Base-by-base conservation (phyloP, 345 rosid species). In the Eutrema japonicum region DNA sequence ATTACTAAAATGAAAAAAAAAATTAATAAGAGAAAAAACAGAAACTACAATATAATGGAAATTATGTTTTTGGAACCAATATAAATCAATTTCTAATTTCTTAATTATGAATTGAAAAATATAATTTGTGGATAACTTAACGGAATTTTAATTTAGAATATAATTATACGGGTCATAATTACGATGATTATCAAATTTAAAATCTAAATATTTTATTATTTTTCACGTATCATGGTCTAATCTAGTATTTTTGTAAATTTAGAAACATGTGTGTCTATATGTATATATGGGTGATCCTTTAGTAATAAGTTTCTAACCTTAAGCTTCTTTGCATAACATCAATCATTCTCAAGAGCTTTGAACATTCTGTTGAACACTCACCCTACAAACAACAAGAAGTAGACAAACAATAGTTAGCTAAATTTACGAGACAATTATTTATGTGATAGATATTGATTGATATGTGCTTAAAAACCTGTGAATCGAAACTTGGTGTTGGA, bases 261-360 rank as follows among this genome's bases (percentile, higher is more conserved):
- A 11, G 14, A 46, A 37, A 41, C 3, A 8, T 47, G n/a, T 14
- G 2, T 52, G 50, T 47, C 4, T 30, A 0, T 55, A 37, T 40
- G 0, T 51, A 26, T 50, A 6, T 51, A 2, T 47, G 43, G 6
- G 45, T 47, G 46, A 51, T 33, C 10, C 1, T 33, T 18, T 8
- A 41, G 48, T 58, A 32, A 51, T 37, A 37, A 29, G 18, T 55
- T 42, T 10, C 38, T 62, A 77, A 92, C 97, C 93, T 88, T 46
- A 86, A 10, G 79, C 73, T 82, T 80, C 78, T 88, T 69, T 88
- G 83, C 55, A 91, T 54, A 53, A 79, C 82, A 81, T 89, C 93
- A 74, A 85, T 76, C 73, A 80, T 86, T 49, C 83, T 77, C 77
- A 63, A 47, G 38, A 87, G 89, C 84, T 78, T 89, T 12, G 91